Percentiles rank a stretch among this genome's conserved stretches.
These are phyloP conservation scores for Thoreauomyces humboldtii DNA, from an alignment of 192 early-diverging fungal species.

Conservation along the genomic window DNA sequence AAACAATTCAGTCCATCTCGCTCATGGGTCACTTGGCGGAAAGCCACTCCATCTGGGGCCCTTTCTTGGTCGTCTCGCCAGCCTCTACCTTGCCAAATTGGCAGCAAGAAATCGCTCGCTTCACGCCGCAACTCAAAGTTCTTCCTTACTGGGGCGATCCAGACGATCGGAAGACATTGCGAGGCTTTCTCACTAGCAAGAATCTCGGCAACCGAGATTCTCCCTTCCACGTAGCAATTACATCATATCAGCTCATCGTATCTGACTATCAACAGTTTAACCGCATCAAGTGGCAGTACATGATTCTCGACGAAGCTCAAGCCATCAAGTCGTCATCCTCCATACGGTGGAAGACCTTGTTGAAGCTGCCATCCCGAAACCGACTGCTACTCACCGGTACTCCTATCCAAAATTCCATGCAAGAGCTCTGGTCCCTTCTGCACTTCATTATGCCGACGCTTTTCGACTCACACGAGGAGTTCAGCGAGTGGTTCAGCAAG, in stretches of 20 bases:
- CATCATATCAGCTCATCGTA: slow-evolving; percentile 82
- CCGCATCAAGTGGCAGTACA: slow-evolving; percentile 91
- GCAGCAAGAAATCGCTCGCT: slow-evolving; percentile 83
- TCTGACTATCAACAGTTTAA: slow-evolving; percentile 79
- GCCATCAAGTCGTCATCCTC: slow-evolving; percentile 79
- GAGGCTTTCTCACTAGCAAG: slow-evolving; percentile 72
- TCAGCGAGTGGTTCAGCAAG: slow-evolving; percentile 91
- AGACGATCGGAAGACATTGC: slow-evolving; percentile 77
- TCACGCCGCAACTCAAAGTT: slow-evolving; percentile 75
- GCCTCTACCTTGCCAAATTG: slow-evolving; percentile 89
- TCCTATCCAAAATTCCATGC: slow-evolving; percentile 92
- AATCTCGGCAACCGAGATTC: slow-evolving; percentile 51
- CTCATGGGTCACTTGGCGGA: slow-evolving; percentile 86
- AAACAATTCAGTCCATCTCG: slow-evolving; percentile 89
- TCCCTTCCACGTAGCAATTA: slow-evolving; percentile 84
- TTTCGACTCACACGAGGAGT: slow-evolving; percentile 91
- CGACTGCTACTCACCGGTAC: slow-evolving; percentile 86
- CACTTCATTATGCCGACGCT: slow-evolving; percentile 96
- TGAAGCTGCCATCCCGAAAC: slow-evolving; percentile 82
- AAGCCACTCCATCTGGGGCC: slow-evolving; percentile 84
- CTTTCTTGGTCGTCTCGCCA: slow-evolving; percentile 86
- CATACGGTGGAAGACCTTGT: slow-evolving; percentile 79
- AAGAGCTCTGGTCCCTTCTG: slow-evolving; percentile 89
- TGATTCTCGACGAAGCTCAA: slow-evolving; percentile 94
- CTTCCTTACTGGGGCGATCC: slow-evolving; percentile 87